Base-by-base conservation (phyloP, 1,284 basidiomycete species). In the Thecaphora thlaspeos region DNA sequence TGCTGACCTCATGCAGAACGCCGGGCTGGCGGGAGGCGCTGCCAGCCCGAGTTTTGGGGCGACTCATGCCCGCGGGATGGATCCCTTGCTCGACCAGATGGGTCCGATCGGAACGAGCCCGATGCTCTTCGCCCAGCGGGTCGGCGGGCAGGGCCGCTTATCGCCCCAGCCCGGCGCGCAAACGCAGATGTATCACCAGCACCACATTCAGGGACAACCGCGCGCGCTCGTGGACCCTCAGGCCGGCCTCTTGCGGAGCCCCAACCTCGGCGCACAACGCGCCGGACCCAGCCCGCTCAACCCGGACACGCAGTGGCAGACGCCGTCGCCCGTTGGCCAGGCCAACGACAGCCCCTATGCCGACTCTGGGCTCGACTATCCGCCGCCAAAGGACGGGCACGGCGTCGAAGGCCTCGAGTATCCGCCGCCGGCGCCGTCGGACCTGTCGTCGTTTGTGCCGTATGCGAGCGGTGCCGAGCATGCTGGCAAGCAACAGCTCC, bases 51-150 rank as follows among this genome's bases (percentile, higher is more conserved):
- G n/a, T 14, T 55, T 36, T 40, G 53, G 42, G 2, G 47, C 56
- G 18, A 41, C 57, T 47, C 54, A 67, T 14, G 45, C 55, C 10
- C 38, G 50, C 7, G 54, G 46, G 19, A 51, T 57, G 17, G 61
- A 70, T 2, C 40, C 47, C 7, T 36, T 65, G 49, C 50, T 64
- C 30, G 55, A 61, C 12, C 50, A 58, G 32, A 57, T 72, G 57
- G 70, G 70, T 18, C 70, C 70, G 3, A 71, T 72, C 43, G 70
- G 70, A 1, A 72, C 70, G 3, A 59, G 54, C 34, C 70, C 70
- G 23, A 56, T 57, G 51, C 43, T 71, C 42, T 69, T 56, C 43
- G 69, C 69, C 10, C 63, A 69, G 51, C 53, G 54, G 14, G 47
- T 58, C 9, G 57, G 54, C 21, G 52, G 51, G 15, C 38, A 28